Evolutionary conservation across 1,284 basidiomycete genomes (phyloP).

Genomic region (Apiotrichum montevideense): DNA sequence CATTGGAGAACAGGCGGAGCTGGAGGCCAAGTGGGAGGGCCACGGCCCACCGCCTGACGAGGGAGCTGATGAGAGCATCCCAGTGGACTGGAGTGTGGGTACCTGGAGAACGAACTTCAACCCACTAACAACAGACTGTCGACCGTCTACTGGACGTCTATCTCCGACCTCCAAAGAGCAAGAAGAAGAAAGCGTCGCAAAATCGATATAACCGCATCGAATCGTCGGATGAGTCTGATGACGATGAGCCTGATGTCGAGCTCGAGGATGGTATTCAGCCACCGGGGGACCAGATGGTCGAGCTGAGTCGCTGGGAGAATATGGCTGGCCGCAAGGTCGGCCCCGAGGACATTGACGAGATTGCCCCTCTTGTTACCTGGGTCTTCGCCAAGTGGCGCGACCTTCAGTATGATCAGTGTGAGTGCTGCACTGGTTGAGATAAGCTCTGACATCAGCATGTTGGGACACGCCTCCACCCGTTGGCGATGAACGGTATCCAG

Average conservation of each 20-base stretch:
- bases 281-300: conserved; percentile 19
- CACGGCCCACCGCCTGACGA: conserved; percentile 46
- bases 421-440: conserved; percentile 44
- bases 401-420: conserved; percentile 71
- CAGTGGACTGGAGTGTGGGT: conserved; percentile 49
- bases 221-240: conserved; percentile 26
- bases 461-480: conserved; percentile 75
- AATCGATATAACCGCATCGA: conserved; percentile 18
- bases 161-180: conserved; percentile 49
- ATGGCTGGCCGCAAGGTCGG: conserved; percentile 51
- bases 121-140: conserved; percentile 51
- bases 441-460: conserved; percentile 51
- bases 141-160: conserved; percentile 73
- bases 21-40: conserved; percentile 18
- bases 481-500: conserved; percentile 50
- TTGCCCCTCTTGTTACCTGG: conserved; percentile 46
- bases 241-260: background rate
- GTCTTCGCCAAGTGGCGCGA: conserved; percentile 74
- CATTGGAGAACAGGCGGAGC: conserved; percentile 10
- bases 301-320: conserved; percentile 55
- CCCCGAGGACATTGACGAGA: conserved; percentile 54
- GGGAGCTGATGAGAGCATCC: conserved; percentile 66
- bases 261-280: conserved; percentile 33
- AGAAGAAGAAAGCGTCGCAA: conserved; percentile 20
- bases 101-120: background rate